Conservation (phyloP, 1,284 basidiomycete genomes). For the Sporisorium sorghi region DNA sequence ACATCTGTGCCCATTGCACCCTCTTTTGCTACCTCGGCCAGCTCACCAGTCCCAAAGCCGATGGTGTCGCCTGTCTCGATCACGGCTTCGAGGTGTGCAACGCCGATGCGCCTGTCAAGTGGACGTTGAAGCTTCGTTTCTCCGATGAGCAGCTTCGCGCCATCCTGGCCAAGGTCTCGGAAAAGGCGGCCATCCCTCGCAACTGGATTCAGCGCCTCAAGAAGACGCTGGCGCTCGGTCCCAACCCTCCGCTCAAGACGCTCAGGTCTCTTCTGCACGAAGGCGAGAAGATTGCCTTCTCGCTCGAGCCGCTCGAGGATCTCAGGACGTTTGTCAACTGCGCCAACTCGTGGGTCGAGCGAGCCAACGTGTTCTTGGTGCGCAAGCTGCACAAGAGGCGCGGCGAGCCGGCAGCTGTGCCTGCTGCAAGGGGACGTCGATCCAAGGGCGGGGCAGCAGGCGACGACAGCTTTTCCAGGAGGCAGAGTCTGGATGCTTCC, state of each 20-base stretch:
- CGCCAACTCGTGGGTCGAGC: constrained; percentile 85
- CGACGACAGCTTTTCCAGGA: constrained; percentile 28
- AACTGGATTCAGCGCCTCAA: constrained; percentile 80
- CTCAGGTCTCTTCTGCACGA: constrained; percentile 83
- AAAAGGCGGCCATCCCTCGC: constrained; percentile 80
- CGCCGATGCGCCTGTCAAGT: constrained; percentile 74
- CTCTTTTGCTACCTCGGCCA: constrained; percentile 95
- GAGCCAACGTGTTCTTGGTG: constrained; percentile 71
- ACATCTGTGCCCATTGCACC: constrained; percentile 94
- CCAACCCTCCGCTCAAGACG: constrained; percentile 79
- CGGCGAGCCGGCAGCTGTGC: constrained; percentile 72
- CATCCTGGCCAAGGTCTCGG: constrained; percentile 68
- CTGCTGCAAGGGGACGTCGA: constrained; percentile 76
- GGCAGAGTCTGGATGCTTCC: constrained; percentile 25
- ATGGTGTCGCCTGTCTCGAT: constrained; percentile 84
- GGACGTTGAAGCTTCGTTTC: constrained; percentile 81
- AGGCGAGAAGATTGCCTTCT: constrained; percentile 84
- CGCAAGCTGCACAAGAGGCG: constrained; percentile 72
- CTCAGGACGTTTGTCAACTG: constrained; percentile 82
- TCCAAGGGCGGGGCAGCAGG: constrained; percentile 27
- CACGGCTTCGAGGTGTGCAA: constrained; percentile 84
- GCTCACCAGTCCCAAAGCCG: constrained; percentile 74
- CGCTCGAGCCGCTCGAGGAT: constrained; percentile 78
- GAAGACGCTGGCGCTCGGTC: constrained; percentile 74
- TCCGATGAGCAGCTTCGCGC: constrained; percentile 79